Base-by-base conservation (phyloP, 768 basidiomycete genomes). In the Lanmaoa rubissima region DNA sequence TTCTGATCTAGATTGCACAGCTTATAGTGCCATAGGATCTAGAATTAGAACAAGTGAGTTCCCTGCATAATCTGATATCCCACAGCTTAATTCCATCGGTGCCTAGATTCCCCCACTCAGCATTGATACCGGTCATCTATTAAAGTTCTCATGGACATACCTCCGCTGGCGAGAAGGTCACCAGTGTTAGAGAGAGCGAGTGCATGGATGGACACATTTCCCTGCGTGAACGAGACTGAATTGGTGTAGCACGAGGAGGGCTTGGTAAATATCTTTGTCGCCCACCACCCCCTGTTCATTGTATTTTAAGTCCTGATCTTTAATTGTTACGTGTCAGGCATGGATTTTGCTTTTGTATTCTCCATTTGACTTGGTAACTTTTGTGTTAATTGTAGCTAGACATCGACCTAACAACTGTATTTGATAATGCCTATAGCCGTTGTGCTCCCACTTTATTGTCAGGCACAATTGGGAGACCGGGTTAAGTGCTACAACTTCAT, bases 81-180 rank as follows among this genome's bases (percentile, higher is more conserved):
- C 58, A 59, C 4, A 59, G 8, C 21, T 39, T 51, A 34, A 59
- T 52, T 5, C 55, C 55, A 4, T 58, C 3, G 1, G 50, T 60
- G 3, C 47, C 47, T 60, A 32, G 24, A 26, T 38, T n/a, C 13
- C 13, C 32, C 13, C 11, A 31, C n/a, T 21, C 16, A 44, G 13
- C 2, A 10, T 44, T 4, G 4, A 2, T 47, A n/a, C n/a, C n/a
- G n/a, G n/a, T n/a, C n/a, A n/a, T 17, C 21, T 32, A 36, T 26
- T 11, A 36, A 8, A 28, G 35, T 36, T 35, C 35, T 36, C 9
- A 38, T 5, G 6, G 13, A 51, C 49, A 51, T 51, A 58, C 60
- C 60, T 38, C 53, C 44, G 1, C 57, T 39, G 32, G 60, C 44
- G 7, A 61, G 35, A 16, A 43, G 13, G 13, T 48, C 11, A 1